These are phyloP conservation scores for Amaranthus tricolor DNA, from an alignment of 179 eudicot species.

Conservation along the genomic window DNA sequence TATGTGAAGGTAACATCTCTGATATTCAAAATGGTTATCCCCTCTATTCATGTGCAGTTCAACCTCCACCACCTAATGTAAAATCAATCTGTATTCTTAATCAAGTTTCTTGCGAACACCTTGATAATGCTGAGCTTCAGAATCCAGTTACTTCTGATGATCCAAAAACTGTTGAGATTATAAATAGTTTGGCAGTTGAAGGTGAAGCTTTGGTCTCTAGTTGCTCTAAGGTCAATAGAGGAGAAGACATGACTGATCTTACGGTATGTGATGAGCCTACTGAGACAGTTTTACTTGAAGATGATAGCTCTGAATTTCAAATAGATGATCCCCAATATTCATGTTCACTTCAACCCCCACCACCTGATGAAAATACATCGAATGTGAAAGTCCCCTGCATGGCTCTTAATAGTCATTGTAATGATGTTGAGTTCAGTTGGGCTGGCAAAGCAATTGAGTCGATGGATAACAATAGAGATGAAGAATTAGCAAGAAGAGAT, in stretches of 20 bases:
- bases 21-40: background rate
- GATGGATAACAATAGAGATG: conserved; percentile 16
- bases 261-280: conserved; percentile 32
- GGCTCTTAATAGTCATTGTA: conserved; percentile 8
- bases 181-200: conserved; percentile 9
- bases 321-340: conserved; percentile 14
- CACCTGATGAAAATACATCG: conserved; percentile 12
- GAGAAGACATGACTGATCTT: conserved; percentile 21
- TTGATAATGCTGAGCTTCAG: conserved; percentile 27
- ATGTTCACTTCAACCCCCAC: conserved; percentile 18
- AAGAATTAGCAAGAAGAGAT: conserved; percentile 15
- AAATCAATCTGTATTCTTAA: conserved; percentile 32
- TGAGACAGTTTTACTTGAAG: conserved; percentile 14
- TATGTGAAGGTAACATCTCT: too few species aligned
- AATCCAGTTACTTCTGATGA: conserved; percentile 23
- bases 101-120: conserved; percentile 39
- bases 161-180: conserved; percentile 3
- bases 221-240: conserved; percentile 20
- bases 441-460: conserved; percentile 17
- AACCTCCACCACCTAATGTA: conserved; percentile 29
- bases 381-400: conserved; percentile 23
- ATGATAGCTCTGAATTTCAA: conserved; percentile 17
- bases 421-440: conserved; percentile 4
- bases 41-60: background rate
- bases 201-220: conserved; percentile 21